A percentile compares a stretch with the other conserved stretches of the same genome.
Evolutionary conservation across 768 basidiomycete species (phyloP).

Genomic region (Tephrocybe sp.): DNA sequence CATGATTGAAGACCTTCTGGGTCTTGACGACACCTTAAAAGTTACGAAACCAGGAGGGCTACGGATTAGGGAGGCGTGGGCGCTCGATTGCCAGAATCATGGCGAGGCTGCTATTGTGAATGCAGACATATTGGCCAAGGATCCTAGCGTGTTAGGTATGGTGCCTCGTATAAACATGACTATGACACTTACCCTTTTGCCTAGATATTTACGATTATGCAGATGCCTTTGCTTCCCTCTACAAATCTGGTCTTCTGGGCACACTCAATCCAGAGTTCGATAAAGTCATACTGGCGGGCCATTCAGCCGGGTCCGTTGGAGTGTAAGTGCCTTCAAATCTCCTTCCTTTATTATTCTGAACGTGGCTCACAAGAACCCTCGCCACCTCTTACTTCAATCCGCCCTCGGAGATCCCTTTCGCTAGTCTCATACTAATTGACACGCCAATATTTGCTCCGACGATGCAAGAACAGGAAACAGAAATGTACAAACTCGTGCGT

Average conservation of each 20-base stretch:
- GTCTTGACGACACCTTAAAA: conserved; percentile 15
- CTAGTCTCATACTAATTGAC: conserved; percentile 26
- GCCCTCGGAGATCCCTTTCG: conserved; percentile 23
- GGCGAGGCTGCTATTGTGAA: conserved; percentile 37
- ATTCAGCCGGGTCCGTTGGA: conserved; percentile 30
- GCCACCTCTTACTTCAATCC: conserved; percentile 24
- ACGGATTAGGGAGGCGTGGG: conserved; percentile 34
- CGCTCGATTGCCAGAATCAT: conserved; percentile 38
- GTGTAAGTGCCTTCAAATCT: conserved; percentile 19
- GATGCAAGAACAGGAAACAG: conserved; percentile 20
- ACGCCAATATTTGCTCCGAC: conserved; percentile 22
- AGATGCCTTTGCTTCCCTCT: conserved; percentile 26
- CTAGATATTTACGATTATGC: conserved; percentile 31
- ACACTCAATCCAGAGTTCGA: conserved; percentile 20
- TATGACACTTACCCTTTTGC: not conserved
- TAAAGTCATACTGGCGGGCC: conserved; percentile 28
- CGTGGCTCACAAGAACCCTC: conserved; percentile 11
- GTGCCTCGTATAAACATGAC: not conserved
- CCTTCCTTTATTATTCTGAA: not conserved
- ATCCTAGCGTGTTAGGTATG: conserved; percentile 21
- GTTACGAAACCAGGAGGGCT: not conserved
- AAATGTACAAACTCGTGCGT: conserved; percentile 25
- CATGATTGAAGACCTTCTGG: conserved; percentile 30
- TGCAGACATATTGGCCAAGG: conserved; percentile 20
- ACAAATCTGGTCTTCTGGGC: conserved; percentile 25